Conservation (phyloP, 108 stramenopile species). For the Pelagomonas calceolata region DNA sequence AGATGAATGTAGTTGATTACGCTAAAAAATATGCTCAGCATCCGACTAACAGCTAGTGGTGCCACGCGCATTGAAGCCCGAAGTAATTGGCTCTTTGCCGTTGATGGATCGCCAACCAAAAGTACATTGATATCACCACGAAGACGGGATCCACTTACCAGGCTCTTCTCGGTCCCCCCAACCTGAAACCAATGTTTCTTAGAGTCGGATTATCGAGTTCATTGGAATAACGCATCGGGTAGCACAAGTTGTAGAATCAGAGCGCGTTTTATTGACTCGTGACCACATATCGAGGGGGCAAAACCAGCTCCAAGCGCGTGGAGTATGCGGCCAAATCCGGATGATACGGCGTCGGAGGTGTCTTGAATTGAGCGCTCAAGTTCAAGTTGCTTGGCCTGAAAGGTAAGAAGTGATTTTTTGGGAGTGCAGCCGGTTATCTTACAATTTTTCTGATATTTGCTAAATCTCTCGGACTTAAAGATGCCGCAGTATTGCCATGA, state of each 20-base stretch:
- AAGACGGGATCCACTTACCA: constrained; percentile 91
- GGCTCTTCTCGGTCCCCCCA: constrained; percentile 30
- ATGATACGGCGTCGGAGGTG: not conserved
- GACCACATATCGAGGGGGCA: constrained; percentile 94
- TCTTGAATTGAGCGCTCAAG: too few relatives aligned
- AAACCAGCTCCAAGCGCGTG: constrained; percentile 61
- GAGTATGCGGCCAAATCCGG: not conserved
- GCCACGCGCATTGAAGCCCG: constrained; percentile 88
- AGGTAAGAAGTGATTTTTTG: too few relatives aligned
- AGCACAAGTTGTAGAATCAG: constrained; percentile 74
- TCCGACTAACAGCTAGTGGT: constrained; percentile 59
- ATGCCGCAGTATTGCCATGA: constrained; percentile 63
- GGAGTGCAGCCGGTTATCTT: too few relatives aligned
- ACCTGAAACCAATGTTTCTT: too few relatives aligned
- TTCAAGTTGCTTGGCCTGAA: too few relatives aligned
- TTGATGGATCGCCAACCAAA: constrained; percentile 92
- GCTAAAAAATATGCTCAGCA: not conserved
- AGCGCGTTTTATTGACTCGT: constrained; percentile 89
- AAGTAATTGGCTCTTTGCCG: constrained; percentile 88
- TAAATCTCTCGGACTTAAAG: constrained; percentile 54
- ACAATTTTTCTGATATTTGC: not conserved
- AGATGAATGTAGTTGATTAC: not conserved
- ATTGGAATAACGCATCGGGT: too few relatives aligned
- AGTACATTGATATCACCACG: constrained; percentile 98
- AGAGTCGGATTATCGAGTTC: too few relatives aligned